Evolutionary conservation across 495 filamentous ascomycete genomes (phyloP), one percentile per base, ranked within the genome.

Genomic region (Trichoderma erinaceum): DNA sequence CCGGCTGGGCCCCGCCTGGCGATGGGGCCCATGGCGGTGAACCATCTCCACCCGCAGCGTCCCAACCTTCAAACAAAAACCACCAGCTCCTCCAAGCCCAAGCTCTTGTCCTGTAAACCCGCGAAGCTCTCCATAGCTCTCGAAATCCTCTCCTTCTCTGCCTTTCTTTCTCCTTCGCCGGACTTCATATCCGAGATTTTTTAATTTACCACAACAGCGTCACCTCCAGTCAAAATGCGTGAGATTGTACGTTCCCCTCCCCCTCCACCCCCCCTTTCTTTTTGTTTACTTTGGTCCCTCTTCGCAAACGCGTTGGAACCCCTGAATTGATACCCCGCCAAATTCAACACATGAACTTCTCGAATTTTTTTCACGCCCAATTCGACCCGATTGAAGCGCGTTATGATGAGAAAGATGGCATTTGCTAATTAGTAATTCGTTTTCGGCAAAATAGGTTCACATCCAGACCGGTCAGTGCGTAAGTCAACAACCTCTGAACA

Each of bases 401-500:
- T 63, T 16, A 38, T 41, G 48, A 52, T 38, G 52, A 50, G 43
- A 46, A 65, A 44, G 29, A 69, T 66, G 61, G 29, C 18, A 58
- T 70, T 23, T 48, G 69, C 32, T 66, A 63, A 72, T 73, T 69
- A 74, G 77, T 82, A 74, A 83, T 76, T 58, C 18, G 46, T 66
- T 74, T 69, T 69, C 71, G 32, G 72, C 7, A 46, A 70, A 82
- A 82, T 77, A 97, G 93, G 93, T 99, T 82, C 96, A 98, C 83
- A 92, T 99, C 75, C 96, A 99, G 83, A 98, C 95, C 83, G 95
- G 96, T 83, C 95, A 99, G 86, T 99, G 95, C 83, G 94, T 96
- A 92, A 88, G 92, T 90, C 63, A 43, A 12, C 41, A 25, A 69
- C 46, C 65, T 56, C 52, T 63, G 65, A 63, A 6, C 0, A 25